A percentile compares a stretch with the other conserved stretches of the same genome.
phyloP scores from a whole-genome alignment of 495 filamentous ascomycete genomes.

The Penicillium malachiteum region DNA sequence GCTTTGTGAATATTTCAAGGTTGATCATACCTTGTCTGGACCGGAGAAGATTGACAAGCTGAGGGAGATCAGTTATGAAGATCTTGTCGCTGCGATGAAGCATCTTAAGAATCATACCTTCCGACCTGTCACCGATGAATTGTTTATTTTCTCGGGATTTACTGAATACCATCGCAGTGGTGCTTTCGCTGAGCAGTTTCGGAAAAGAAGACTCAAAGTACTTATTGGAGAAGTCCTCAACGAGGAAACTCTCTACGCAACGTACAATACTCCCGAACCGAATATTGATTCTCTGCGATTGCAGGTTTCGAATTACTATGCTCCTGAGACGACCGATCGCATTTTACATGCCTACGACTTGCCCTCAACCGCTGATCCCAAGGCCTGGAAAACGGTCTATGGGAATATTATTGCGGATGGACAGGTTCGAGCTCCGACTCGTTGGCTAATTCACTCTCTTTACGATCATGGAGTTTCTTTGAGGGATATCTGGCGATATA shows the following conservation, averaged over 20 bases:
- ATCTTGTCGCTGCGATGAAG: slow-evolving; percentile 32
- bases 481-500: slow-evolving; percentile 28
- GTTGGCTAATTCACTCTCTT: slow-evolving; percentile 24
- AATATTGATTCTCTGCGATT: slow-evolving; percentile 31
- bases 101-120: slow-evolving; percentile 43
- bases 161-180: slow-evolving; percentile 41
- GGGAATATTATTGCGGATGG: slow-evolving; percentile 49
- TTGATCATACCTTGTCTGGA: slow-evolving; percentile 24
- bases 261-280: slow-evolving; percentile 32
- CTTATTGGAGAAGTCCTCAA: slow-evolving; percentile 49
- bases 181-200: slow-evolving; percentile 40
- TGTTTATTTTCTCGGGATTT: slow-evolving; percentile 40
- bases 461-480: slow-evolving; percentile 18
- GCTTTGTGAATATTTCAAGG: slow-evolving; percentile 37
- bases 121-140: slow-evolving; percentile 41
- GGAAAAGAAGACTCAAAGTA: slow-evolving; percentile 34
- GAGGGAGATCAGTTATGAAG: slow-evolving; percentile 26
- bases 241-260: slow-evolving; percentile 46
- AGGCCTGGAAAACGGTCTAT: slow-evolving; percentile 45
- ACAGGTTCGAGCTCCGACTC: slow-evolving; percentile 38
- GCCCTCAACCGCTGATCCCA: slow-evolving; percentile 13
- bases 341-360: slow-evolving; percentile 40
- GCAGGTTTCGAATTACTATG: slow-evolving; percentile 47
- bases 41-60: slow-evolving; percentile 37
- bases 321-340: slow-evolving; percentile 30